Conservation (phyloP, 805 yeast genomes). For the Myxozyma geophila region DNA sequence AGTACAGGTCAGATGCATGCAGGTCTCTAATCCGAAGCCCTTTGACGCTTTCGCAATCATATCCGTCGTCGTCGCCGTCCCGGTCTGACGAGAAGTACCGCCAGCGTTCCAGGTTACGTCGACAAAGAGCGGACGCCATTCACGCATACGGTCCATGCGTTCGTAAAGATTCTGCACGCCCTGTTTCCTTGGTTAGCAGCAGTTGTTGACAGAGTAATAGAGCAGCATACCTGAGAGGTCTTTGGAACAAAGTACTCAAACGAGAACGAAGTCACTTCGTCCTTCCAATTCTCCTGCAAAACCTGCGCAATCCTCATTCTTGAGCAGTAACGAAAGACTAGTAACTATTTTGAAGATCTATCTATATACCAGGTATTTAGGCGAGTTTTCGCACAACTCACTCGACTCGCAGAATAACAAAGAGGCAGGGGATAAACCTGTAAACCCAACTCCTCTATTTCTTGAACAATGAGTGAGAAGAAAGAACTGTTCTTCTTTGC, state of each 20-base stretch:
- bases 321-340: neutral
- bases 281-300: constrained; percentile 37
- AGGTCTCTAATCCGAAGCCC: constrained; percentile 89
- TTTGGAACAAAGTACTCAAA: constrained; percentile 98
- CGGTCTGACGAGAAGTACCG: constrained; percentile 62
- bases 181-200: constrained; percentile 49
- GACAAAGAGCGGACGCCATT: constrained; percentile 84
- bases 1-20: constrained; percentile 97
- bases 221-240: constrained; percentile 56
- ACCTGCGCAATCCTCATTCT: constrained; percentile 25
- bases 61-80: constrained; percentile 82
- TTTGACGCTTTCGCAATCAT: constrained; percentile 90
- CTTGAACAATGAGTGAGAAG: neutral
- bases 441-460: constrained; percentile 25
- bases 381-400: neutral
- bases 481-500: neutral
- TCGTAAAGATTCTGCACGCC: constrained; percentile 96
- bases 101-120: constrained; percentile 99
- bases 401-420: constrained; percentile 6
- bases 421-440: constrained; percentile 33
- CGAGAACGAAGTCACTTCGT: constrained; percentile 71
- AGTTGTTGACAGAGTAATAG: neutral
- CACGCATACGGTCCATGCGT: constrained; percentile 97
- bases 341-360: neutral
- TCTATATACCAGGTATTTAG: constrained; percentile 23